Conservation (phyloP, 306 rosid genomes). For the Bauhinia variegata region DNA sequence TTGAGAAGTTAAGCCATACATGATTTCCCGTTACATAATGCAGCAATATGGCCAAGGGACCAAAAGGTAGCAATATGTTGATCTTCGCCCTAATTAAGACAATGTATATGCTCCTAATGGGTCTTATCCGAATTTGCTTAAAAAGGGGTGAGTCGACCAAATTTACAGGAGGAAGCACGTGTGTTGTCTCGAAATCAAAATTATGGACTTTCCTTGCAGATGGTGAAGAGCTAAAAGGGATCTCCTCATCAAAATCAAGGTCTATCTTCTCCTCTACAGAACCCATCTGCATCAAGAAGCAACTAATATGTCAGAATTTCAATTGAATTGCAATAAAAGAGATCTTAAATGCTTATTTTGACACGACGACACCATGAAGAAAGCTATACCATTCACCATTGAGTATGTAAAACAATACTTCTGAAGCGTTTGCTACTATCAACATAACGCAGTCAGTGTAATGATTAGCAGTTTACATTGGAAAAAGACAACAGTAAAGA, state of each 20-base stretch:
- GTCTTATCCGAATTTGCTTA: conserved; percentile 41
- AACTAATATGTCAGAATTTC: background rate
- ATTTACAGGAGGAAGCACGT: conserved; percentile 37
- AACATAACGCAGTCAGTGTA: background rate
- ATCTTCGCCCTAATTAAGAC: conserved; percentile 77
- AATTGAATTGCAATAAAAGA: background rate
- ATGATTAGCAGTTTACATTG: too few relatives aligned
- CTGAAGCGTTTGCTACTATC: background rate
- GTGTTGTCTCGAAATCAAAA: conserved; percentile 56
- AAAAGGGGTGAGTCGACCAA: conserved; percentile 40
- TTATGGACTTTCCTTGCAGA: conserved; percentile 40
- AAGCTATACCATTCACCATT: background rate
- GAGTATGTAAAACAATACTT: background rate
- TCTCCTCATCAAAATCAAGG: conserved; percentile 61
- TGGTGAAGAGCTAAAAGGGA: conserved; percentile 51
- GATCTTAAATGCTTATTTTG: background rate
- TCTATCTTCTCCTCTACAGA: conserved; percentile 47
- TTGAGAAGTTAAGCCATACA: conserved; percentile 46
- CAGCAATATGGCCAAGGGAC: conserved; percentile 76
- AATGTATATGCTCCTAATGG: conserved; percentile 50
- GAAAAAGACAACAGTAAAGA: background rate
- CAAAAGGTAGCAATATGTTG: conserved; percentile 78
- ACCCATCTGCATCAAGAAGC: conserved; percentile 49
- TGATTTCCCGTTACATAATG: conserved; percentile 66
- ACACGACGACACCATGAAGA: background rate